These are phyloP conservation scores for Verticillium isaacii DNA, from an alignment of 2,329 filamentous ascomycete genomes.

Conservation along the genomic window DNA sequence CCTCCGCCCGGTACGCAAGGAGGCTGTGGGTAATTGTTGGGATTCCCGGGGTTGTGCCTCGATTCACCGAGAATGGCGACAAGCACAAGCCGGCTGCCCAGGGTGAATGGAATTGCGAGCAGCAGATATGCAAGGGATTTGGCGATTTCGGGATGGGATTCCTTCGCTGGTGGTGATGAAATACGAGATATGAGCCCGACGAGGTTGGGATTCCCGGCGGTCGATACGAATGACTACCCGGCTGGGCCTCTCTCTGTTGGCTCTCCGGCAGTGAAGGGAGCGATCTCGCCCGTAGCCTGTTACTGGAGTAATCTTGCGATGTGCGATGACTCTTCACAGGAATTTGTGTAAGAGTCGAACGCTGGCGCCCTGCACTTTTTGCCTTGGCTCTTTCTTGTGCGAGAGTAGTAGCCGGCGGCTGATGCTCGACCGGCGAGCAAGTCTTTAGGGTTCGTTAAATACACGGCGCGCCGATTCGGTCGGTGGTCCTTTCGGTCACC, in stretches of 20 bases:
- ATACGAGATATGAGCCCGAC: not conserved
- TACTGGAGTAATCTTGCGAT: not conserved
- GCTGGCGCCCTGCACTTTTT: not conserved
- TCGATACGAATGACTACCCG: not conserved
- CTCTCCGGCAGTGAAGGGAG: not conserved
- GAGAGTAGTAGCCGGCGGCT: not conserved
- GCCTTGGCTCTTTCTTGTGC: not conserved
- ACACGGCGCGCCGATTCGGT: not conserved
- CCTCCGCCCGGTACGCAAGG: not conserved
- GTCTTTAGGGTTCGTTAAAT: not conserved
- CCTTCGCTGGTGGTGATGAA: not conserved
- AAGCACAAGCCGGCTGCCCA: not conserved
- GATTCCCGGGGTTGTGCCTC: not conserved
- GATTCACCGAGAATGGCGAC: not conserved
- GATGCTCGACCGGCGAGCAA: not conserved
- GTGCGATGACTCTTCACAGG: not conserved
- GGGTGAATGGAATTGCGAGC: not conserved
- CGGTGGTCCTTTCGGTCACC: not conserved
- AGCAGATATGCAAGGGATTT: not conserved
- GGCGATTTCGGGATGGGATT: not conserved
- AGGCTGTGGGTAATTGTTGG: not conserved
- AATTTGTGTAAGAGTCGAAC: not conserved
- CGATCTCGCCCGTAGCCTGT: not conserved
- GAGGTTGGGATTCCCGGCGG: not conserved
- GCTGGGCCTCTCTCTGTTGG: not conserved